Base-by-base conservation (phyloP, 441 rosid genomes). In the Kokia cookei region DNA sequence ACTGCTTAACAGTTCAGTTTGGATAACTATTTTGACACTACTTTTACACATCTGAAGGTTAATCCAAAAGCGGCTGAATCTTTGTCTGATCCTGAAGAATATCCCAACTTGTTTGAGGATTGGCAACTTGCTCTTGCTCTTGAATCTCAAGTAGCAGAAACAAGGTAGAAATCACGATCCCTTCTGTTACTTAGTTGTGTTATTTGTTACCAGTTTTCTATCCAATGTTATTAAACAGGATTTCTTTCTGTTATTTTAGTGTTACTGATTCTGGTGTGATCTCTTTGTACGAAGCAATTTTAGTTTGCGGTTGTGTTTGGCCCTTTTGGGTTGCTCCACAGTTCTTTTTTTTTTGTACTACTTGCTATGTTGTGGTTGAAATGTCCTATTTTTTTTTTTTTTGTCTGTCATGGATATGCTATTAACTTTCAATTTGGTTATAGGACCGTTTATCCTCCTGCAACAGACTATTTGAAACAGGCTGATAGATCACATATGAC, bases 11-110 rank as follows among this genome's bases (percentile, higher is more conserved):
- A 26, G 13, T 43, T 15, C 29, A 11, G 15, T 43, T n/a, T 24
- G 58, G 26, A 5, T 26, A 43, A 24, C 32, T 12, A 60, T 43
- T 43, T 43, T 37, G 54, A 57, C 58, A 17, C 55, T 35, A 77
- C 43, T 50, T 66, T 69, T 58, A 51, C 81, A 48, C 76, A 65
- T 74, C 53, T 81, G 66, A 80, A 96, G 99, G 87, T 94, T 76
- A 96, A 93, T 80, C 92, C 97, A 69, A 96, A 91, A 86, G 98
- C 99, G 61, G 99, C 99, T 54, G 99, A 96, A 77, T 94, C 98
- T 72, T 83, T 96, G 86, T 97, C 99, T 14, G 98, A 96, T 86
- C 98, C 99, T 64, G 88, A 85, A 80, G 99, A 96, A 84, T 93
- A 96, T 79, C 88, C 98, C 37, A 96, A 94, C 87, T 54, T 96